phyloP scores from a whole-genome alignment of 2,329 filamentous ascomycete species.

The Ophiocordyceps camponoti-saundersi region DNA sequence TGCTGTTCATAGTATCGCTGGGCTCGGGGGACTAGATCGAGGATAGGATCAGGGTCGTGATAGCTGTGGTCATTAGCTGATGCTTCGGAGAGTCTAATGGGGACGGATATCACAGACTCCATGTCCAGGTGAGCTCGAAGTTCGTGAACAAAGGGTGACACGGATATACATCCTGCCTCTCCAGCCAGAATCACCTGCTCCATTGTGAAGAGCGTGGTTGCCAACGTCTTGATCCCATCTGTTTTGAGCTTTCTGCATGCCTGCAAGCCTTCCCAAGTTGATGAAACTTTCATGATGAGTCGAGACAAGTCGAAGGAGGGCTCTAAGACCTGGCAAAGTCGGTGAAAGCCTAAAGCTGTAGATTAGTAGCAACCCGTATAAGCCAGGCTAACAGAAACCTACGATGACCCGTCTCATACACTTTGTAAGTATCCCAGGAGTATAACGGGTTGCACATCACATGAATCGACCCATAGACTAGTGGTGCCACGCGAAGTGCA shows the following conservation, averaged over 20 bases:
- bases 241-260: neutral
- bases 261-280: neutral
- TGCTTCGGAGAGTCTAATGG: neutral
- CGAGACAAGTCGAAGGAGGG: neutral
- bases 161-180: neutral
- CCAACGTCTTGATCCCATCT: neutral
- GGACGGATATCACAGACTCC: neutral
- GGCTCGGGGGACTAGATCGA: neutral
- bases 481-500: neutral
- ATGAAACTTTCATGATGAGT: constrained; percentile 1
- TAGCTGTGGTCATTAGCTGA: neutral
- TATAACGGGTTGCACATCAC: constrained; percentile 1
- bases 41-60: neutral
- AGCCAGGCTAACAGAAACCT: neutral
- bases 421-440: neutral
- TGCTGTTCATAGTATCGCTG: neutral
- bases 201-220: constrained; percentile 1
- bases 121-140: neutral
- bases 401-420: neutral
- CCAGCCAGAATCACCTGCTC: neutral
- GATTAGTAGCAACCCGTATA: neutral
- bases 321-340: neutral
- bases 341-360: neutral
- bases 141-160: constrained; percentile 1
- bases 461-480: neutral